A percentile compares a stretch with the other conserved stretches of the same genome.
These are phyloP conservation scores for Candida nanaspora DNA, from an alignment of 805 yeast genomes.

Conservation along the genomic window DNA sequence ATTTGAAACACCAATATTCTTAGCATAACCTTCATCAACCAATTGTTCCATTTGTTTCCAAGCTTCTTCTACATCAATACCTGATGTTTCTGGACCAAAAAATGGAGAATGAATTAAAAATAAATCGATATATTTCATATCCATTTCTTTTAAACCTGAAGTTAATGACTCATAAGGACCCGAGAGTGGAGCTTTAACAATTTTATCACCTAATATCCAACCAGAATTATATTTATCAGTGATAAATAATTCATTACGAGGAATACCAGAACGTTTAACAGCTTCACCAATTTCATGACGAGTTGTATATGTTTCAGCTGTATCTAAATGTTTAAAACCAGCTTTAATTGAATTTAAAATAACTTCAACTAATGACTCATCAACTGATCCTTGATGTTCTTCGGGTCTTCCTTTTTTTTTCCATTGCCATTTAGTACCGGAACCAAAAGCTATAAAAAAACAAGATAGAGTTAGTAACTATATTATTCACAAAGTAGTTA, in stretches of 20 bases:
- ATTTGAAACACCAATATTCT: slow-evolving; percentile 56
- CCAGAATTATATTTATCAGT: slow-evolving; percentile 55
- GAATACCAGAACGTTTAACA: slow-evolving; percentile 31
- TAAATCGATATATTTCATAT: slow-evolving; percentile 49
- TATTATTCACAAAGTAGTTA: neutral
- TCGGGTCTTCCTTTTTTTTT: slow-evolving; percentile 21
- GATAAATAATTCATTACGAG: slow-evolving; percentile 45
- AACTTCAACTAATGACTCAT: slow-evolving; percentile 37
- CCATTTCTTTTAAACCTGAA: slow-evolving; percentile 39
- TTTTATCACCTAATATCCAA: slow-evolving; percentile 19
- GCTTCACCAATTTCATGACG: slow-evolving; percentile 54
- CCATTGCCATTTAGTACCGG: slow-evolving; percentile 53
- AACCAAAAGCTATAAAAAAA: slow-evolving; percentile 33
- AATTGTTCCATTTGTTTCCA: slow-evolving; percentile 40
- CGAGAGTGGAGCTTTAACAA: slow-evolving; percentile 5
- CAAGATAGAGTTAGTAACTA: neutral
- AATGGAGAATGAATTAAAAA: slow-evolving; percentile 58
- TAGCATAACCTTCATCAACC: slow-evolving; percentile 36
- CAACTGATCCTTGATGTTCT: slow-evolving; percentile 13
- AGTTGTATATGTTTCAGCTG: slow-evolving; percentile 63
- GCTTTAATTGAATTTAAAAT: slow-evolving; percentile 37
- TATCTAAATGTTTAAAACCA: slow-evolving; percentile 57
- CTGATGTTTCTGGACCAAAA: slow-evolving; percentile 31
- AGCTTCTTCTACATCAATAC: slow-evolving; percentile 42
- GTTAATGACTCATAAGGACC: slow-evolving; percentile 44